phyloP scores from a whole-genome alignment of 179 eudicot genomes.

The Dionaea muscipula region DNA sequence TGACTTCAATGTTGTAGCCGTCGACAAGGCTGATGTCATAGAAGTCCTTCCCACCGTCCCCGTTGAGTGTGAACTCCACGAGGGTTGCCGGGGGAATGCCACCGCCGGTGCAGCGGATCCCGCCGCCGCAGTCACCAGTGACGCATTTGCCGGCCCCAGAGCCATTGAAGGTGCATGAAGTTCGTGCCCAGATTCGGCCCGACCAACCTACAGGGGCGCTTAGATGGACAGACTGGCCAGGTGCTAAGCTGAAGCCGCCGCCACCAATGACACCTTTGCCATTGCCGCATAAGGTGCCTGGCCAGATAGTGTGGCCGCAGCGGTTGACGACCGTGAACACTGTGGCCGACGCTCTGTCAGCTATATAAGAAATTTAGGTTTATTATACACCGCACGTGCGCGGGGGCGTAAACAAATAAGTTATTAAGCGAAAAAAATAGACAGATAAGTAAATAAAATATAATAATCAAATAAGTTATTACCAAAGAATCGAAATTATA shows the following conservation, averaged over 20 bases:
- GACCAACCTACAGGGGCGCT: conserved; percentile 57
- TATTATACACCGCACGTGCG: no score
- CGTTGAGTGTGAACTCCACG: conserved; percentile 54
- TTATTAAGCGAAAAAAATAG: no score
- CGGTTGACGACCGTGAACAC: conserved; percentile 42
- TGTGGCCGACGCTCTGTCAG: conserved; percentile 27
- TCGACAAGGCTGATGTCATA: conserved; percentile 80
- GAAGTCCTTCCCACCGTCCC: conserved; percentile 35
- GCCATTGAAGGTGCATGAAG: conserved; percentile 52
- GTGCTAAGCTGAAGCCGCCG: conserved; percentile 41
- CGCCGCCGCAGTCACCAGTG: conserved; percentile 59
- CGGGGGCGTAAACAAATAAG: no score
- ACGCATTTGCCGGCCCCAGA: conserved; percentile 37
- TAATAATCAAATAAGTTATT: no score
- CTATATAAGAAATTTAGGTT: no score
- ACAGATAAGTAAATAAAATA: no score
- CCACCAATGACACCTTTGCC: conserved; percentile 27
- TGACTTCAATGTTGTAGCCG: conserved; percentile 62
- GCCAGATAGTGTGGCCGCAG: conserved; percentile 63
- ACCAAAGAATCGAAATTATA: no score
- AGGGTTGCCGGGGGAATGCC: conserved; percentile 59
- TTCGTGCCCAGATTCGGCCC: conserved; percentile 78
- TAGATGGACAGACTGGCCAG: conserved; percentile 31
- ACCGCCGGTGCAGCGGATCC: conserved; percentile 41
- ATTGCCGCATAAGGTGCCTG: conserved; percentile 51